These are phyloP conservation scores for Pseudonitzschia pungens DNA, from an alignment of 108 stramenopile genomes.

Conservation along the genomic window DNA sequence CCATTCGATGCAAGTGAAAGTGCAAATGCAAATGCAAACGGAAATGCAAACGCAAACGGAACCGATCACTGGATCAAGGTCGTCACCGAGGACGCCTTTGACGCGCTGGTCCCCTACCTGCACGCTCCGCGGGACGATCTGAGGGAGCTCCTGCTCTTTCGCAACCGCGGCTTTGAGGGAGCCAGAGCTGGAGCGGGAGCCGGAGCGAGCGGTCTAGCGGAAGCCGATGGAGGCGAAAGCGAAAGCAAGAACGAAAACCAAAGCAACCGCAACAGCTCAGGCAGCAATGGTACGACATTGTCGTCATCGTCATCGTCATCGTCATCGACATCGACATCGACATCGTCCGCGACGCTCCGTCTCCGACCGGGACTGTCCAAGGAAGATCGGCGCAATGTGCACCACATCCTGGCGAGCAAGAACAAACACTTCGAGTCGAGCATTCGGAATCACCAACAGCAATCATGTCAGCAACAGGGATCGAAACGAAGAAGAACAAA, in stretches of 20 bases:
- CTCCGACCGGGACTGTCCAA: conserved; percentile 53
- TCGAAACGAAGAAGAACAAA: not conserved
- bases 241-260: not conserved
- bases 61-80: conserved; percentile 45
- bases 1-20: not conserved
- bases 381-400: conserved; percentile 53
- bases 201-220: too few relatives aligned
- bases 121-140: conserved; percentile 35
- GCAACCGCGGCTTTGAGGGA: conserved; percentile 26
- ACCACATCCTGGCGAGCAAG: conserved; percentile 40
- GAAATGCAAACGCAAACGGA: not conserved
- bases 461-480: conserved; percentile 4
- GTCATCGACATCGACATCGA: too few relatives aligned
- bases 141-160: conserved; percentile 17
- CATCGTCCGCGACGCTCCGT: conserved; percentile 20
- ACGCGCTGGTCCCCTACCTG: conserved; percentile 51
- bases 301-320: too few relatives aligned
- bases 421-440: conserved; percentile 62
- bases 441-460: conserved; percentile 35
- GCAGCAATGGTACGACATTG: too few relatives aligned
- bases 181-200: not conserved
- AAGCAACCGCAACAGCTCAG: not conserved
- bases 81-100: conserved; percentile 51
- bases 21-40: too few relatives aligned
- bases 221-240: too few relatives aligned